Evolutionary conservation across 129 eudicot species (phyloP), one percentile per base, ranked within the genome.

Genomic region (Chrysanthemum makinoi): DNA sequence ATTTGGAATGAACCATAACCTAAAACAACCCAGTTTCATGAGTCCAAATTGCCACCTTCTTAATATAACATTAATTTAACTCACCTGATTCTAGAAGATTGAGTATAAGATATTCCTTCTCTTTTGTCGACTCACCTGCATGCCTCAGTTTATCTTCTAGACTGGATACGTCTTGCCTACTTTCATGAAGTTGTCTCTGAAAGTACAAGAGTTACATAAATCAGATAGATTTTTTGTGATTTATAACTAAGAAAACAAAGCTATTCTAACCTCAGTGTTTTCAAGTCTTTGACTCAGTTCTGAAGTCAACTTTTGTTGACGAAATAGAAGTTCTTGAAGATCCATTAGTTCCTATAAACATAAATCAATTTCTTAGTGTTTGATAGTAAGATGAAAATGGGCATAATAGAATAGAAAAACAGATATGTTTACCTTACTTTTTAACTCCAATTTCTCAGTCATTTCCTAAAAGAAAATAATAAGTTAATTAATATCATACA

Each of bases 61-160:
- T 15, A 10, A 59, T 61, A 62, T 51, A 20, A 62, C 3, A 13
- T 6, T 47, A 61, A 72, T 9, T 33, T 26, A 49, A 62, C 88
- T 68, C 61, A 87, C 92, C 92, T 6, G 89, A 81, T 59, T 84
- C 78, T 22, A 87, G 82, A 68, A 87, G 86, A 79, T 79, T 87
- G 20, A 63, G 83, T 19, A 84, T 84, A 70, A 87, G 69, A 72
- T 75, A 69, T 65, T 87, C 92, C 69, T 81, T 83, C 76, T 87
- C 89, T 82, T 79, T 87, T 59, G 80, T 70, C 5, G 73, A 73
- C 19, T 83, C 92, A 77, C 79, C 76, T 17, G 85, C 79, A 62
- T 73, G 81, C 72, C 77, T 66, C 61, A 76, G 18, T 72, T 71
- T 79, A 65, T 84, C 81, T 66, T 87, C 74, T n/a, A 87, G 73